Percentiles rank a stretch among this genome's conserved stretches.
Evolutionary conservation across 768 basidiomycete genomes (phyloP).

Genomic region (Amanita inopinata): DNA sequence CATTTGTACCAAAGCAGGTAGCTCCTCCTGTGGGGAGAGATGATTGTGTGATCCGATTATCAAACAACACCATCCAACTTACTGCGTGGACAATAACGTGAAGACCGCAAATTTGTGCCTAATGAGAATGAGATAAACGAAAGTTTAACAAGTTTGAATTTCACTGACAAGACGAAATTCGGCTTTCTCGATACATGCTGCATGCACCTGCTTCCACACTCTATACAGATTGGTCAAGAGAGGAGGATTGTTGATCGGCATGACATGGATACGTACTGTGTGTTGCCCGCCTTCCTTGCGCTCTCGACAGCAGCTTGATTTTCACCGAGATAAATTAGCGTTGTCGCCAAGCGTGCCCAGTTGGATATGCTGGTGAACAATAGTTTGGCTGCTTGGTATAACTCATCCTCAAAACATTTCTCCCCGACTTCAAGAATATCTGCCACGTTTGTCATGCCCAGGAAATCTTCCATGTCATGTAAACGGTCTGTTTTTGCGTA

Average conservation of each 20-base stretch:
- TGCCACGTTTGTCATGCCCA: conserved; percentile 96
- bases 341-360: conserved; percentile 97
- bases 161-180: conserved; percentile 80
- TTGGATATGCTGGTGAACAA: conserved; percentile 97
- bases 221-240: conserved; percentile 29
- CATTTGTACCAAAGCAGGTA: conserved; percentile 59
- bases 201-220: conserved; percentile 99
- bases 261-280: conserved; percentile 52
- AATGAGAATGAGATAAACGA: neutral
- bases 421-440: conserved; percentile 96
- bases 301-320: conserved; percentile 98
- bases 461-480: conserved; percentile 99
- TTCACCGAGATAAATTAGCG: conserved; percentile 95
- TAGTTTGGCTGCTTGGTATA: conserved; percentile 95
- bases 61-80: conserved; percentile 15
- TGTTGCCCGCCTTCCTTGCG: conserved; percentile 98
- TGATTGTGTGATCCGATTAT: conserved; percentile 16
- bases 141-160: conserved; percentile 5
- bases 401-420: conserved; percentile 97
- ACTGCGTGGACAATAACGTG: conserved; percentile 92
- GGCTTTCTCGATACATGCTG: conserved; percentile 93
- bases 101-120: conserved; percentile 98
- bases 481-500: conserved; percentile 95
- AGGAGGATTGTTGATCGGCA: neutral
- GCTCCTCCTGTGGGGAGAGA: conserved; percentile 57